Base-by-base conservation (phyloP, 164 flowering plant genomes). In the Liriodendron chinense region DNA sequence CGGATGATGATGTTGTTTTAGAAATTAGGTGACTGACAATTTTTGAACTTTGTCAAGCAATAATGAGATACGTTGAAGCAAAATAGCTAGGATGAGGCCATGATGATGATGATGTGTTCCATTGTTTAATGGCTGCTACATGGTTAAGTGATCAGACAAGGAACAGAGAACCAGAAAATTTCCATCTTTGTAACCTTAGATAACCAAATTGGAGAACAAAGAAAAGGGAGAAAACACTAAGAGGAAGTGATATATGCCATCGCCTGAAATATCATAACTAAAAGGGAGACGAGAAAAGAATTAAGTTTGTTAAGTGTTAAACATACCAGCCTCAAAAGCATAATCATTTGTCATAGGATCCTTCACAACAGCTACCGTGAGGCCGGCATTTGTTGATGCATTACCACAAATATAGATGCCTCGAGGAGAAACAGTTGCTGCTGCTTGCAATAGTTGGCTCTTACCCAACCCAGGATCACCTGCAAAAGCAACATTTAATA, bases 401-500 rank as follows among this genome's bases (percentile, higher is more conserved):
- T 96, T 96, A 65, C 99, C 99, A 86, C 99, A 96, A 1, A 96
- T 92, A 87, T 96, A 96, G 74, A 96, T 94, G 24, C 99, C 98
- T 71, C 98, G 87, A 14, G 99, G 98, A 84, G 97, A 92, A 86
- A 96, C 77, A 72, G 97, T 83, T n/a, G 98, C 91, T 65, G 98
- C 98, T 75, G 99, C 99, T 91, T 96, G 98, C 75, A 96, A 87
- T 69, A 96, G 84, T 80, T 96, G 99, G 76, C 98, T 96, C 84
- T 96, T 96, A n/a, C 99, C 99, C 59, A 96, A 78, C 72, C 99
- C 99, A 86, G 99, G 99, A 86, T 96, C 99, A 88, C 99, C 99
- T 96, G 81, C 66, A 73, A 74, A 81, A 59, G 67, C 47, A 49
- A 62, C 25, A 78, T 68, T 53, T 66, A 69, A 57, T 75, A 72